Conservation (phyloP, 306 rosid species). For the Senna tora region DNA sequence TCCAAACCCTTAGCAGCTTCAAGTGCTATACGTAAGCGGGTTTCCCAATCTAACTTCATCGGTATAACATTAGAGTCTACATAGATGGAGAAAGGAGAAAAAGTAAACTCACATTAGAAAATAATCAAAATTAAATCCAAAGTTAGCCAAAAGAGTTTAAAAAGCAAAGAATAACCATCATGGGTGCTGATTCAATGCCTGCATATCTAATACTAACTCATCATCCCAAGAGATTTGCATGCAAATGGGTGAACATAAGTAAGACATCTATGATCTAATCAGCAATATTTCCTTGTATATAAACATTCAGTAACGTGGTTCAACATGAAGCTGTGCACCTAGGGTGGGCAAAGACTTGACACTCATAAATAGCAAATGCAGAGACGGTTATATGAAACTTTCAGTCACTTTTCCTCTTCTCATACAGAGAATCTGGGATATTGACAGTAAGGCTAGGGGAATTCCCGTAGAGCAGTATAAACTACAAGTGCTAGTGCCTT, state of each 20-base stretch:
- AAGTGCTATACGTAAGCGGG: conserved; percentile 82
- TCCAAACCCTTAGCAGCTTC: conserved; percentile 98
- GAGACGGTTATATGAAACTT: conserved; percentile 20
- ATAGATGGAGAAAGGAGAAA: neutral
- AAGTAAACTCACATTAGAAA: neutral
- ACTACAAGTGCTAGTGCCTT: neutral
- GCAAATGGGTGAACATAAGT: neutral
- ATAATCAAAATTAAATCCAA: conserved; percentile 22
- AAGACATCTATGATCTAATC: conserved; percentile 6
- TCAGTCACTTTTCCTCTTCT: neutral
- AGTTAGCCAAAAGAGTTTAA: neutral
- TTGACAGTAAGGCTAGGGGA: neutral
- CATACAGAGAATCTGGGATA: conserved; percentile 6
- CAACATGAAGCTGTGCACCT: neutral
- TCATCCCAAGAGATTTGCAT: neutral
- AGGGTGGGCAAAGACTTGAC: neutral
- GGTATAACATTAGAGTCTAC: conserved; percentile 60
- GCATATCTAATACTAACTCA: neutral
- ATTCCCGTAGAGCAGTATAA: neutral
- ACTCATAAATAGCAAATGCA: conserved; percentile 2
- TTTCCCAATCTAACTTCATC: conserved; percentile 84
- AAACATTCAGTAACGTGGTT: neutral
- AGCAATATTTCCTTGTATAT: neutral
- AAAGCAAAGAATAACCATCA: conserved; percentile 5
- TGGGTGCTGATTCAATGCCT: neutral